phyloP scores from a whole-genome alignment of 257 asterid genomes.

The Capsicum chinense region DNA sequence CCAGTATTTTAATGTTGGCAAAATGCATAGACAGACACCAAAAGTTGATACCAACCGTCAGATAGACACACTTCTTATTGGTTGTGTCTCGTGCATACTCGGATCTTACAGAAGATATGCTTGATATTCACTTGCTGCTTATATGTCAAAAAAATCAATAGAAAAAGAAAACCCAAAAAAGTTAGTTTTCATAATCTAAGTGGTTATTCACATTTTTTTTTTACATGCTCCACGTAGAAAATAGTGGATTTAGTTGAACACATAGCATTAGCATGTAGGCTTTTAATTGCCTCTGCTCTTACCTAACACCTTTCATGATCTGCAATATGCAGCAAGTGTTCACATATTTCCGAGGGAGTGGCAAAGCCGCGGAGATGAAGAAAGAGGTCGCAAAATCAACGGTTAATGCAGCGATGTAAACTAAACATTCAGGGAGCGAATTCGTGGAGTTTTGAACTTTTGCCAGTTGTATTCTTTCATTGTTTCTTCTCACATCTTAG shows the following conservation, averaged over 20 bases:
- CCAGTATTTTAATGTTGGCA: not conserved
- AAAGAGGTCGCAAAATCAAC: conserved; percentile 61
- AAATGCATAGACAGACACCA: too few species aligned
- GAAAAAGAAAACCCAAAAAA: too few species aligned
- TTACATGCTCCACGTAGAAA: not conserved
- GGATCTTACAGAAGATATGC: too few species aligned
- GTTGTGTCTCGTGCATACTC: too few species aligned
- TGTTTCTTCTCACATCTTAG: conserved; percentile 33
- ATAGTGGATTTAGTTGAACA: not conserved
- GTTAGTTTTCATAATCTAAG: not conserved
- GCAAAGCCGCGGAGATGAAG: conserved; percentile 74
- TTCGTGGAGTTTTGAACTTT: not conserved
- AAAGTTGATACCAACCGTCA: too few species aligned
- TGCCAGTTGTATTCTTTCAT: conserved; percentile 28
- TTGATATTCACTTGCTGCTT: too few species aligned
- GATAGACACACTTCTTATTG: too few species aligned
- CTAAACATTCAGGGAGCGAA: not conserved
- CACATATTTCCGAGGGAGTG: conserved; percentile 77
- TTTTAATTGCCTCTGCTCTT: not conserved
- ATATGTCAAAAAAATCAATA: too few species aligned
- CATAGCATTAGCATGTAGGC: conserved; percentile 6
- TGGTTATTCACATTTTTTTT: not conserved
- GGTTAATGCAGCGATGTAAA: conserved; percentile 61
- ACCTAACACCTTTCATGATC: conserved; percentile 1
- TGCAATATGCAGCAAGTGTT: conserved; percentile 65